Conservation (phyloP, 805 yeast genomes). For the Metschnikowia bowlesiae region DNA sequence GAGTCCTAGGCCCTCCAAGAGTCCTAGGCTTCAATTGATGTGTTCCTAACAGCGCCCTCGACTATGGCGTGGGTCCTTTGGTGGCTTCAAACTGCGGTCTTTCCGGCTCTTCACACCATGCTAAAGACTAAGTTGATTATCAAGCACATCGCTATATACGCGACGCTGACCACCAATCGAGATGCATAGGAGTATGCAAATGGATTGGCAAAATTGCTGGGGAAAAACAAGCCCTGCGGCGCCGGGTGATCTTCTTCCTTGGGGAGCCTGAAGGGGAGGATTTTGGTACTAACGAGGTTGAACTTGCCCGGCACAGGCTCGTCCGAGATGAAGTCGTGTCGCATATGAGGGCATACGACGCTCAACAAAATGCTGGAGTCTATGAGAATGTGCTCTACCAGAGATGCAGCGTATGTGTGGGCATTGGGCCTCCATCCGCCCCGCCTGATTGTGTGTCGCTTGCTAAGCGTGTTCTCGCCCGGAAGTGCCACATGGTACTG, state of each 20-base stretch:
- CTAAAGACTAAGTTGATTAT: background rate
- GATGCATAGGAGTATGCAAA: background rate
- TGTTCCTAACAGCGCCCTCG: no score
- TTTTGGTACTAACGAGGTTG: background rate
- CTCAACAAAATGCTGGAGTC: slow-evolving; percentile 12
- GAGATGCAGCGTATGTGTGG: background rate
- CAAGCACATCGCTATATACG: slow-evolving; percentile 1
- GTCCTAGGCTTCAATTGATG: no score
- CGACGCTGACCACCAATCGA: background rate
- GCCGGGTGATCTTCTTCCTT: background rate
- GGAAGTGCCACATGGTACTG: background rate
- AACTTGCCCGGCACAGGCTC: slow-evolving; percentile 1
- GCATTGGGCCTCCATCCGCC: background rate
- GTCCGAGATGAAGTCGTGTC: slow-evolving; percentile 8
- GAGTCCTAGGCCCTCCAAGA: no score
- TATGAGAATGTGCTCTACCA: slow-evolving; percentile 8
- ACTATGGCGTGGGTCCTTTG: no score
- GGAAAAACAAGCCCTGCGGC: background rate
- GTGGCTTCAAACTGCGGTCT: no score
- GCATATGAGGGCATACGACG: slow-evolving; percentile 10
- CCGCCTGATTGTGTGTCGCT: background rate
- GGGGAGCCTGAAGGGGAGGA: background rate
- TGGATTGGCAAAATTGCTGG: background rate
- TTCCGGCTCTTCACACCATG: background rate
- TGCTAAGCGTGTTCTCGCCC: background rate